phyloP scores from a whole-genome alignment of 805 yeast genomes.

The Ogataea sp. region DNA sequence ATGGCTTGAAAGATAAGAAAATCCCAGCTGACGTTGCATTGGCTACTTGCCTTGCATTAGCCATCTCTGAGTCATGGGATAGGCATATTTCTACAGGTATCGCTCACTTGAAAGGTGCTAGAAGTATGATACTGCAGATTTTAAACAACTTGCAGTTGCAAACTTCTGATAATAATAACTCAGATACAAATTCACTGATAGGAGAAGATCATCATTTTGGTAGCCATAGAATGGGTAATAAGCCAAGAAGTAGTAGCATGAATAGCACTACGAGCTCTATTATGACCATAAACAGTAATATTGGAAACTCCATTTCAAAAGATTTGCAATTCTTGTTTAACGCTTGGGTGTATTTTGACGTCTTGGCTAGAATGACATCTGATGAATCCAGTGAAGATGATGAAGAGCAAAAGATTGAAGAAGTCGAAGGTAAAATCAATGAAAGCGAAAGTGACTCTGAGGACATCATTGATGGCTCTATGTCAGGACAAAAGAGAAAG shows the following conservation, averaged over 20 bases:
- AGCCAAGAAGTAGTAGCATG: background rate
- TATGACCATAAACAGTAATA: background rate
- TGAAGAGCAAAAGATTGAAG: background rate
- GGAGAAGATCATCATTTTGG: no score
- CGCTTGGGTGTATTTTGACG: constrained; percentile 64
- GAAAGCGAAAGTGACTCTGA: background rate
- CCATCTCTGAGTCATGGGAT: constrained; percentile 65
- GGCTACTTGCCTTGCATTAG: constrained; percentile 54
- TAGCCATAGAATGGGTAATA: no score
- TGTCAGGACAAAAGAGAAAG: background rate
- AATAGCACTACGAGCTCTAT: background rate
- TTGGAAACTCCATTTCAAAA: constrained; percentile 24
- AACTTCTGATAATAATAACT: constrained; percentile 2
- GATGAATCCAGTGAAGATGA: constrained; percentile 1
- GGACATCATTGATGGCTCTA: background rate
- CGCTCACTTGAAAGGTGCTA: constrained; percentile 62
- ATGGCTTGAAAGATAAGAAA: constrained; percentile 37
- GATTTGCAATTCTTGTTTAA: constrained; percentile 47
- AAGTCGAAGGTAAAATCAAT: background rate
- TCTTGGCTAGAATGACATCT: constrained; percentile 56
- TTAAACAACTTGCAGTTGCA: constrained; percentile 10
- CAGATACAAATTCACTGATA: background rate
- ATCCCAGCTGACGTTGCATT: constrained; percentile 60
- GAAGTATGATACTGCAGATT: constrained; percentile 47
- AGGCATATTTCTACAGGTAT: constrained; percentile 59